Evolutionary conservation across 1,284 basidiomycete genomes (phyloP).

Genomic region (Fomitopsis palustris): DNA sequence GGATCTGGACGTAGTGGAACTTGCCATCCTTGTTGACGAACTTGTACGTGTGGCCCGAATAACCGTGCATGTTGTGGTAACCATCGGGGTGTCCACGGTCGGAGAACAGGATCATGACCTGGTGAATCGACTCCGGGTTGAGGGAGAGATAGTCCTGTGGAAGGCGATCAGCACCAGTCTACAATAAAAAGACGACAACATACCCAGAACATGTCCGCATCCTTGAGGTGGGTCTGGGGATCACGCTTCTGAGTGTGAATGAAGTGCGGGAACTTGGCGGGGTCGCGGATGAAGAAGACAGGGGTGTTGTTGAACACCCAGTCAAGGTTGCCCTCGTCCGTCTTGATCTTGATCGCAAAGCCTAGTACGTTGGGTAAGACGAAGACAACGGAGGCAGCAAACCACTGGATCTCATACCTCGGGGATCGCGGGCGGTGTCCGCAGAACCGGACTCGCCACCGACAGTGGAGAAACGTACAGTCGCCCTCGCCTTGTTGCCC

Average conservation of each 20-base stretch:
- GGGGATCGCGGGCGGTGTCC: slow-evolving; percentile 89
- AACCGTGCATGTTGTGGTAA: slow-evolving; percentile 83
- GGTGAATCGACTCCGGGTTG: slow-evolving; percentile 91
- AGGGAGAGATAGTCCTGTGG: slow-evolving; percentile 83
- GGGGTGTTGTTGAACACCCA: slow-evolving; percentile 93
- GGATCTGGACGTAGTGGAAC: slow-evolving; percentile 84
- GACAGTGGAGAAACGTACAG: slow-evolving; percentile 85
- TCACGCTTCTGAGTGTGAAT: slow-evolving; percentile 95
- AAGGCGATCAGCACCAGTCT: neutral
- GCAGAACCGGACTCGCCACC: slow-evolving; percentile 86
- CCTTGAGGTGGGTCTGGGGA: slow-evolving; percentile 85
- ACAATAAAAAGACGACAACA: slow-evolving; percentile 11
- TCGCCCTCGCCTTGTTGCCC: slow-evolving; percentile 69
- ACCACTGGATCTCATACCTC: slow-evolving; percentile 45
- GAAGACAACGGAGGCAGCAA: neutral
- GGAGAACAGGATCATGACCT: slow-evolving; percentile 85
- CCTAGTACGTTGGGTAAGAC: slow-evolving; percentile 28
- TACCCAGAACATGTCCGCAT: slow-evolving; percentile 80
- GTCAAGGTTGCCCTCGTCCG: slow-evolving; percentile 87
- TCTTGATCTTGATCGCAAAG: slow-evolving; percentile 89
- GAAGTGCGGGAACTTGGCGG: slow-evolving; percentile 87
- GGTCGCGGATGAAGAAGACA: slow-evolving; percentile 85
- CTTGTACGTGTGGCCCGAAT: slow-evolving; percentile 93
- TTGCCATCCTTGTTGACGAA: slow-evolving; percentile 79
- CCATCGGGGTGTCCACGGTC: slow-evolving; percentile 91